phyloP scores from a whole-genome alignment of 208 protist species.

The Crithidia sp. region DNA sequence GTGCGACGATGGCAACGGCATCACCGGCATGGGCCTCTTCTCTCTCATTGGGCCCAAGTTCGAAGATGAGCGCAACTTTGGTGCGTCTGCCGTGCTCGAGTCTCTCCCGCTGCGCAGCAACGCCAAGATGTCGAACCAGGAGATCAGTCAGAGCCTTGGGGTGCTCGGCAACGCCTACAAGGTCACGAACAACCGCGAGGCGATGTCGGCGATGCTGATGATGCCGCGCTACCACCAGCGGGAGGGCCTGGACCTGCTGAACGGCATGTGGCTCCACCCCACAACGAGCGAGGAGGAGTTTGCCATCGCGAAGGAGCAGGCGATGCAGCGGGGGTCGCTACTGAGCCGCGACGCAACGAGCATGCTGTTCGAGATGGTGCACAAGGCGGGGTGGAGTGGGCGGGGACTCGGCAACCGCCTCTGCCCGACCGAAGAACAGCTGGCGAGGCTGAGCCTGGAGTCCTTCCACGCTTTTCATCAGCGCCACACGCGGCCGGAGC shows the following conservation, averaged over 20 bases:
- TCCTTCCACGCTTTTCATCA: slow-evolving; percentile 71
- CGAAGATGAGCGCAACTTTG: slow-evolving; percentile 63
- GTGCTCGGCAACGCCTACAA: slow-evolving; percentile 82
- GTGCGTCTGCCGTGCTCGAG: slow-evolving; percentile 81
- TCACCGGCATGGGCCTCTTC: slow-evolving; percentile 89
- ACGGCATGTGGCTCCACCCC: slow-evolving; percentile 77
- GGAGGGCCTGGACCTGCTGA: slow-evolving; percentile 81
- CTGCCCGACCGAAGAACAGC: slow-evolving; percentile 49
- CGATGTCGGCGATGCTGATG: slow-evolving; percentile 81
- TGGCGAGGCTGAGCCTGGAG: slow-evolving; percentile 70
- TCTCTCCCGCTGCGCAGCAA: slow-evolving; percentile 75
- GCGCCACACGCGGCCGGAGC: slow-evolving; percentile 67
- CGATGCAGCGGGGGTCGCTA: slow-evolving; percentile 56
- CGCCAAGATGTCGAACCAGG: slow-evolving; percentile 47
- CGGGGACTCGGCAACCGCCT: slow-evolving; percentile 76
- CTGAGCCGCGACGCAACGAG: slow-evolving; percentile 71
- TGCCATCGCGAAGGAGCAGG: slow-evolving; percentile 62
- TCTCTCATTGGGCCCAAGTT: slow-evolving; percentile 84
- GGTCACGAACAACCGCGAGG: slow-evolving; percentile 89
- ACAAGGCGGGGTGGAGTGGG: slow-evolving; percentile 88
- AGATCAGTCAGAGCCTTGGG: slow-evolving; percentile 70
- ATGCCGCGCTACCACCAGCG: slow-evolving; percentile 79
- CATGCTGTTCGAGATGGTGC: slow-evolving; percentile 89
- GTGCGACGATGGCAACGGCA: slow-evolving; percentile 80
- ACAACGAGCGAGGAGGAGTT: slow-evolving; percentile 71